Conservation (phyloP, 768 basidiomycete species). For the Boletus bicolor region DNA sequence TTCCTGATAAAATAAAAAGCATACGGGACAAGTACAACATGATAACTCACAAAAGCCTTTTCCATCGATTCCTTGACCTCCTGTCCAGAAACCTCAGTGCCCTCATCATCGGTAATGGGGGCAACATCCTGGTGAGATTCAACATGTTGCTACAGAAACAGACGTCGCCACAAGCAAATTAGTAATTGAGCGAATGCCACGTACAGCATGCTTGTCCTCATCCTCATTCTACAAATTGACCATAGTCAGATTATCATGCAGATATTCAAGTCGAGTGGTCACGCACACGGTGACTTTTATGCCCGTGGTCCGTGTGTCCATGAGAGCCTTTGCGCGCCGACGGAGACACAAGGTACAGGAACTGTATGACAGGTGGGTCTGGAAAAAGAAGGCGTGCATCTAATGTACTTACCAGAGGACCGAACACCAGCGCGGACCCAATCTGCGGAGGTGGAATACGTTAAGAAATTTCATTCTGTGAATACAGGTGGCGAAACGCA, state of each 20-base stretch:
- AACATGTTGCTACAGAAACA: conserved; percentile 17
- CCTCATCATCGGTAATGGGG: conserved; percentile 30
- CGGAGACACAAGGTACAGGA: conserved; percentile 33
- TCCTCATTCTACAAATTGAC: conserved; percentile 13
- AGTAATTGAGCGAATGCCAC: background rate
- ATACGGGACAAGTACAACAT: background rate
- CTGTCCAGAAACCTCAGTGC: conserved; percentile 25
- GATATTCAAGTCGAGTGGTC: background rate
- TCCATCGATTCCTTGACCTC: conserved; percentile 32
- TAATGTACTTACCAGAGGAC: conserved; percentile 26
- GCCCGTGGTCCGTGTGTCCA: conserved; percentile 21
- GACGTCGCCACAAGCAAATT: background rate
- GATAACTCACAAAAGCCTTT: conserved; percentile 23
- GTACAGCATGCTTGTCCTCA: conserved; percentile 16
- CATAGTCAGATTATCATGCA: conserved; percentile 11
- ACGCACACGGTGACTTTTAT: conserved; percentile 25
- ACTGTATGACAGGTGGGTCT: conserved; percentile 10
- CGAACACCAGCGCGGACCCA: conserved; percentile 33
- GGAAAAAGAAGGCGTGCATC: background rate
- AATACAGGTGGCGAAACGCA: conserved; percentile 9
- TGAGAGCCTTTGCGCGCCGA: conserved; percentile 25
- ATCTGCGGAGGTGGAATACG: conserved; percentile 14
- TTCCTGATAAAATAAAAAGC: conserved; percentile 19
- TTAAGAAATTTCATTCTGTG: background rate
- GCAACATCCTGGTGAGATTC: conserved; percentile 8